phyloP scores from a whole-genome alignment of 805 yeast species.

The Starmera dryadoides region DNA sequence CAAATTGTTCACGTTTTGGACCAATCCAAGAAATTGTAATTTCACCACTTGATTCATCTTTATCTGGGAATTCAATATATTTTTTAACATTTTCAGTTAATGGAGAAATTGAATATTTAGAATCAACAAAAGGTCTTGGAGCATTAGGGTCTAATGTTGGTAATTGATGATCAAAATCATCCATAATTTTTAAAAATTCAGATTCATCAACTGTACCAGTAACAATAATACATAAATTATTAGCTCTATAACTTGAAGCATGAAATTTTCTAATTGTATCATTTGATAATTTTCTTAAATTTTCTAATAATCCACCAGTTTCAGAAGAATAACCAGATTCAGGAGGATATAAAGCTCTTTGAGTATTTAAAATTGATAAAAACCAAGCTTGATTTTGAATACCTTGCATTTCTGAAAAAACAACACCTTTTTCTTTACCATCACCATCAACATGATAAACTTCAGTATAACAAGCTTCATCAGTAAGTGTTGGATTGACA shows the following conservation, averaged over 20 bases:
- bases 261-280: conserved; percentile 77
- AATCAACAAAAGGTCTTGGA: conserved; percentile 76
- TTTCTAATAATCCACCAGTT: conserved; percentile 84
- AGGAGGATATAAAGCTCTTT: conserved; percentile 44
- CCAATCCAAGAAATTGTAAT: conserved; percentile 75
- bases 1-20: conserved; percentile 46
- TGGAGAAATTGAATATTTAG: conserved; percentile 34
- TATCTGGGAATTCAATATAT: conserved; percentile 76
- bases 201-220: conserved; percentile 79
- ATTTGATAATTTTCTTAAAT: conserved; percentile 65
- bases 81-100: conserved; percentile 30
- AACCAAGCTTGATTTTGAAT: conserved; percentile 76
- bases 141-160: conserved; percentile 29
- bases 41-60: conserved; percentile 81
- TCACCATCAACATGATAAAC: conserved; percentile 91
- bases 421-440: conserved; percentile 93
- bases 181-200: conserved; percentile 57
- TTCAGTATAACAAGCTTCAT: conserved; percentile 87
- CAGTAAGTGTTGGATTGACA: conserved; percentile 76
- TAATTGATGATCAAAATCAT: conserved; percentile 52
- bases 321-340: conserved; percentile 84
- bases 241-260: conserved; percentile 63
- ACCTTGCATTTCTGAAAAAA: conserved; percentile 95
- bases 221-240: conserved; percentile 74
- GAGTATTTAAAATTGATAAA: conserved; percentile 50